These are phyloP conservation scores for Inosperma sp. DNA, from an alignment of 768 basidiomycete species.

Conservation along the genomic window DNA sequence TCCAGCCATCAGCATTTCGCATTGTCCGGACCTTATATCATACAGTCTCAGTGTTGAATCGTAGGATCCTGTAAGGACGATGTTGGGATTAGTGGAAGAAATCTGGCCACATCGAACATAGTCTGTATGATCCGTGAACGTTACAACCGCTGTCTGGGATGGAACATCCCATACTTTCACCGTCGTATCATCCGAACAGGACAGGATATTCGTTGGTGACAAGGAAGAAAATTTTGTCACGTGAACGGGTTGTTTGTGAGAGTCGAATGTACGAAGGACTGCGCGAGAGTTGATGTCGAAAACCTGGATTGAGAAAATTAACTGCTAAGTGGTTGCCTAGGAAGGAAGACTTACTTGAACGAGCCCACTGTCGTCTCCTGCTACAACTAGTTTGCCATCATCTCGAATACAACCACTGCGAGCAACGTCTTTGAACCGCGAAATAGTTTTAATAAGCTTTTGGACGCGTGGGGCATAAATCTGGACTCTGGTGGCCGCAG, in stretches of 20 bases:
- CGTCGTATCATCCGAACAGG: slow-evolving; percentile 95
- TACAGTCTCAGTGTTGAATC: slow-evolving; percentile 87
- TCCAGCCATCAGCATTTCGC: slow-evolving; percentile 76
- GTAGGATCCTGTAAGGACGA: slow-evolving; percentile 91
- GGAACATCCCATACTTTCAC: slow-evolving; percentile 95
- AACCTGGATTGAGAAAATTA: slow-evolving; percentile 42
- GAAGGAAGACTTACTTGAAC: slow-evolving; percentile 52
- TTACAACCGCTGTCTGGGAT: slow-evolving; percentile 71
- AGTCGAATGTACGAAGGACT: slow-evolving; percentile 86
- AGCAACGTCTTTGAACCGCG: slow-evolving; percentile 95
- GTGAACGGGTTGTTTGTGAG: slow-evolving; percentile 95
- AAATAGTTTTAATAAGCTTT: slow-evolving; percentile 93
- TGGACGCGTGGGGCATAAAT: slow-evolving; percentile 96
- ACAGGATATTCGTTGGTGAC: slow-evolving; percentile 78
- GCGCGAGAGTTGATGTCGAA: slow-evolving; percentile 94
- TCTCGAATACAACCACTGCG: slow-evolving; percentile 81
- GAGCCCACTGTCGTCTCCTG: slow-evolving; percentile 90
- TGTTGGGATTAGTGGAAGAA: slow-evolving; percentile 73
- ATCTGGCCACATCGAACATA: slow-evolving; percentile 94
- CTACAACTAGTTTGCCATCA: slow-evolving; percentile 93
- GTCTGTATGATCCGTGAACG: slow-evolving; percentile 85
- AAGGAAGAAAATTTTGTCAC: slow-evolving; percentile 87
- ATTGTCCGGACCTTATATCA: slow-evolving; percentile 78
- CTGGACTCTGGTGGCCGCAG: slow-evolving; percentile 88
- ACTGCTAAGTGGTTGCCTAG: background rate